A percentile compares a stretch with the other conserved stretches of the same genome.
Conservation (phyloP, 2,329 filamentous ascomycete genomes). For the Venturiaceae sp. region DNA sequence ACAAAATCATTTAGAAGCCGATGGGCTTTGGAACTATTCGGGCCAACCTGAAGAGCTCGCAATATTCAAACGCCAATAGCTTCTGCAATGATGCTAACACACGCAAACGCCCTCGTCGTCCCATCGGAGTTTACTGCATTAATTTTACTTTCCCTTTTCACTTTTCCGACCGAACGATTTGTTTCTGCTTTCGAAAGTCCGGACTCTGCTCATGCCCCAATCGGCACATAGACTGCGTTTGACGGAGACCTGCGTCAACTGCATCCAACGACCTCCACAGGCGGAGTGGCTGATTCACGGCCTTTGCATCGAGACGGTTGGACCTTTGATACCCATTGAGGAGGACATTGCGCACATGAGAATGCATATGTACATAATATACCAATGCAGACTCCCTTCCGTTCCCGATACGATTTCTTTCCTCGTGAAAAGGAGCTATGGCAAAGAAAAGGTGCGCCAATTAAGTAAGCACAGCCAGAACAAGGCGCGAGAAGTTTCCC, state of each 20-base stretch:
- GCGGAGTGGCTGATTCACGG: too few relatives aligned
- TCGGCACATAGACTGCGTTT: not conserved
- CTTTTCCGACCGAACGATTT: not conserved
- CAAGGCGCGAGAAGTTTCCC: too few relatives aligned
- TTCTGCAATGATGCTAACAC: slow-evolving; percentile 77
- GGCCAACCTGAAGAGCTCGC: slow-evolving; percentile 64
- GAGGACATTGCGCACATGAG: not conserved
- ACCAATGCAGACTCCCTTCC: not conserved
- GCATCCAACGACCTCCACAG: too few relatives aligned
- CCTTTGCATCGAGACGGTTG: not conserved
- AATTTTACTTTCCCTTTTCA: too few relatives aligned
- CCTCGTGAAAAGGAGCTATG: not conserved
- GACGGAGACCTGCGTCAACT: too few relatives aligned
- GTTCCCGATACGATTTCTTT: not conserved
- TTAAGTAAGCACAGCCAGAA: too few relatives aligned
- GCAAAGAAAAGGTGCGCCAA: not conserved
- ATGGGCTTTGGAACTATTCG: slow-evolving; percentile 88
- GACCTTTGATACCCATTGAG: not conserved
- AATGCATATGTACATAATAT: not conserved
- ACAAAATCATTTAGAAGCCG: slow-evolving; percentile 87
- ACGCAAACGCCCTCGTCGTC: too few relatives aligned
- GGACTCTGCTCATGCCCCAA: not conserved
- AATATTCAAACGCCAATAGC: slow-evolving; percentile 75
- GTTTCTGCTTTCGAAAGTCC: not conserved
- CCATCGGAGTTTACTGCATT: too few relatives aligned